A percentile compares a stretch with the other conserved stretches of the same genome.
phyloP scores from a whole-genome alignment of 148 eudicot species.

The Cornus florida region DNA sequence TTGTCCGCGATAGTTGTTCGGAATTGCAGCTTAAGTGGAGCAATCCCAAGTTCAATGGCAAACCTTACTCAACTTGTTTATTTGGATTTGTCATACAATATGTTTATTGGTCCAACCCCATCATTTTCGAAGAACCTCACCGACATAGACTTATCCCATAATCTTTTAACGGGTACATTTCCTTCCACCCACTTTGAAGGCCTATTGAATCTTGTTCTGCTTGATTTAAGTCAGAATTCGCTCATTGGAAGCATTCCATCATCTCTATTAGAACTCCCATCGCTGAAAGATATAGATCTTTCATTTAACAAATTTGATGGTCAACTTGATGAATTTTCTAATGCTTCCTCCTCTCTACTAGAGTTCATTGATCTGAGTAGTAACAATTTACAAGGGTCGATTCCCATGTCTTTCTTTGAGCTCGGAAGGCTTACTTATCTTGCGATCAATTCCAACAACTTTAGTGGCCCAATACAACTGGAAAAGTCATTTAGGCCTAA shows the following conservation, averaged over 20 bases:
- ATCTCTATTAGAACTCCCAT: neutral
- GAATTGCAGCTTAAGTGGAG: neutral
- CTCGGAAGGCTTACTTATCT: conserved; percentile 20
- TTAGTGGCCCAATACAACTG: conserved; percentile 15
- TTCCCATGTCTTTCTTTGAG: conserved; percentile 17
- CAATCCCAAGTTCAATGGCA: conserved; percentile 8
- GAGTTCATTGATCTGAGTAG: conserved; percentile 20
- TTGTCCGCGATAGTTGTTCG: neutral
- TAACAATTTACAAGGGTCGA: conserved; percentile 23
- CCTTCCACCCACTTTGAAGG: too few species aligned
- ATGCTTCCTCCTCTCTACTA: neutral
- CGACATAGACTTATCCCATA: too few species aligned
- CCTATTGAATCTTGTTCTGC: too few species aligned
- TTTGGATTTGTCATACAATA: conserved; percentile 2
- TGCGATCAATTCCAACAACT: conserved; percentile 22
- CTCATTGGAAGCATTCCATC: conserved; percentile 22
- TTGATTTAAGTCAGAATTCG: too few species aligned
- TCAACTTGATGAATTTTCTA: neutral
- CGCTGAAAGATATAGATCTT: conserved; percentile 21
- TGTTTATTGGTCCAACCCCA: too few species aligned
- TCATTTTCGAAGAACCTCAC: too few species aligned
- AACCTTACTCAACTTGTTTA: neutral
- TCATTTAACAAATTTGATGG: conserved; percentile 14
- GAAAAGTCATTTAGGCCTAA: conserved; percentile 16
- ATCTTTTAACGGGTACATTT: too few species aligned